These are phyloP conservation scores for Trichoderma sp. DNA, from an alignment of 2,329 filamentous ascomycete species.

Conservation along the genomic window DNA sequence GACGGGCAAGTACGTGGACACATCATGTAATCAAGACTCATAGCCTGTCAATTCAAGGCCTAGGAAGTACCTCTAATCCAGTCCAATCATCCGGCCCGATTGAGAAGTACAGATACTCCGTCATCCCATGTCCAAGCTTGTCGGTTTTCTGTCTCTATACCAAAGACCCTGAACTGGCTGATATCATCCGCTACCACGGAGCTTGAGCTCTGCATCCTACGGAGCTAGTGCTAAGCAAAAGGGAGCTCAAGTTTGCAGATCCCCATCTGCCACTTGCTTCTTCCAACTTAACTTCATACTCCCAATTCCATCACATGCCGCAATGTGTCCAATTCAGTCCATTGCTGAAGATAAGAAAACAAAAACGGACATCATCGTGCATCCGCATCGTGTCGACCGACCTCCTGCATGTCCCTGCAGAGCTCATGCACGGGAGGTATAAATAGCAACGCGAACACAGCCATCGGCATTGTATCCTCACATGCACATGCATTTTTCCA, in stretches of 20 bases:
- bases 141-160: not conserved
- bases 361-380: not conserved
- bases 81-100: conserved; percentile 3
- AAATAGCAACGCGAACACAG: not conserved
- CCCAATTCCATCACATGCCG: not conserved
- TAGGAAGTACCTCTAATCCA: not conserved
- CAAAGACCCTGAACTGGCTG: not conserved
- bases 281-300: not conserved
- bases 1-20: not conserved
- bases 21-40: not conserved
- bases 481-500: not conserved
- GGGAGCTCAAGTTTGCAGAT: not conserved
- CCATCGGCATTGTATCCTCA: not conserved
- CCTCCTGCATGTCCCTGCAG: not conserved
- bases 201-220: not conserved
- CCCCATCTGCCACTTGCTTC: not conserved
- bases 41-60: not conserved
- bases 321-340: not conserved
- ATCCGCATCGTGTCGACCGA: not conserved
- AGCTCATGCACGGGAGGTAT: not conserved
- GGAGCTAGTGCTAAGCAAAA: not conserved
- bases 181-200: not conserved
- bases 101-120: not conserved
- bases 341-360: not conserved
- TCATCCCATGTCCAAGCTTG: not conserved